Percentiles rank a stretch among this genome's conserved stretches.
These are phyloP conservation scores for Lachnellula willkommii DNA, from an alignment of 2,329 filamentous ascomycete genomes.

Conservation along the genomic window DNA sequence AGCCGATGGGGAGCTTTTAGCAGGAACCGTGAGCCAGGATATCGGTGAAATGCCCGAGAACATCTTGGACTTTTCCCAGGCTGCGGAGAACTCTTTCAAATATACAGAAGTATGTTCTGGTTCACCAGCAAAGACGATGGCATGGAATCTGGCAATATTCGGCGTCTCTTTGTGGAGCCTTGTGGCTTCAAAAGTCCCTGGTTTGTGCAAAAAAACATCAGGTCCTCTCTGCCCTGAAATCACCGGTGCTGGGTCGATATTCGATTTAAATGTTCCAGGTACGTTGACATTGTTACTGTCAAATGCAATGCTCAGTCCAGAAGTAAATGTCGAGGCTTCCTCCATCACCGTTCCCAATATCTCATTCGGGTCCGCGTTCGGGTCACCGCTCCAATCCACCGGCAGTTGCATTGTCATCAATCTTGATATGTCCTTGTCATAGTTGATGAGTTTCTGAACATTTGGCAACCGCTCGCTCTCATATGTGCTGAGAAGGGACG, in stretches of 20 bases:
- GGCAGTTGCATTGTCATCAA: slow-evolving; percentile 39
- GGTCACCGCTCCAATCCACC: slow-evolving; percentile 37
- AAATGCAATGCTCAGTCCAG: slow-evolving; percentile 56
- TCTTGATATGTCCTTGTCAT: slow-evolving; percentile 37
- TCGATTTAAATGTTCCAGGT: slow-evolving; percentile 16
- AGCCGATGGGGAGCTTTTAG: slow-evolving; percentile 38
- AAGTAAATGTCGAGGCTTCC: slow-evolving; percentile 56
- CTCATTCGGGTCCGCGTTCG: slow-evolving; percentile 36
- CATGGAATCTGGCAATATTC: slow-evolving; percentile 39
- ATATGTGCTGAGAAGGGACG: slow-evolving; percentile 47
- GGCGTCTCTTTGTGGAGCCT: slow-evolving; percentile 41
- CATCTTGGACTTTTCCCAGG: slow-evolving; percentile 18
- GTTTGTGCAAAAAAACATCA: slow-evolving; percentile 41
- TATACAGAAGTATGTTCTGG: slow-evolving; percentile 21
- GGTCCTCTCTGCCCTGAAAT: slow-evolving; percentile 41
- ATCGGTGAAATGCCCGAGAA: slow-evolving; percentile 38
- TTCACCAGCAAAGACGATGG: slow-evolving; percentile 39
- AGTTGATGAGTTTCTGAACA: slow-evolving; percentile 36
- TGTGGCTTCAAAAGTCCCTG: slow-evolving; percentile 40
- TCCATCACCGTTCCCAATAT: slow-evolving; percentile 52
- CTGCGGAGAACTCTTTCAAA: slow-evolving; percentile 17
- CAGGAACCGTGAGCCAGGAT: slow-evolving; percentile 43
- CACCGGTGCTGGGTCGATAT: slow-evolving; percentile 22
- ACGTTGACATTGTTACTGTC: slow-evolving; percentile 42
- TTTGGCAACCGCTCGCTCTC: slow-evolving; percentile 44